Percentiles rank a stretch among this genome's conserved stretches.
Evolutionary conservation across 1,284 basidiomycete genomes (phyloP).

Genomic region (Boletus coffeatus): DNA sequence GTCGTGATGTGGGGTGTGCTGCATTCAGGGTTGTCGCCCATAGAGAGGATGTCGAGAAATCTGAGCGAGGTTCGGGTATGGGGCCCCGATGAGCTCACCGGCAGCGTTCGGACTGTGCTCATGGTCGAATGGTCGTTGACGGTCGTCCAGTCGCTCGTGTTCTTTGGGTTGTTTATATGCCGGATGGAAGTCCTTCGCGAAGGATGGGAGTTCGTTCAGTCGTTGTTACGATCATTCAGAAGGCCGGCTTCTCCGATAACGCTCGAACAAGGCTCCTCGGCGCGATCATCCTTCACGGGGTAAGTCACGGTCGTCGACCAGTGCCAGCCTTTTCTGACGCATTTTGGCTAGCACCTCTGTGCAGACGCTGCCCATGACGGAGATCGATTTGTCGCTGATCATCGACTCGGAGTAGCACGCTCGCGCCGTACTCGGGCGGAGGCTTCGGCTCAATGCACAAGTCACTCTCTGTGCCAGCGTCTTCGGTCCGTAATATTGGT

Average conservation of each 20-base stretch:
- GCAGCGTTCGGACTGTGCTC: conserved; percentile 24
- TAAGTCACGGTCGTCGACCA: conserved; percentile 3
- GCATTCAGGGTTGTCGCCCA: conserved; percentile 18
- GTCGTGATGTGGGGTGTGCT: conserved; percentile 14
- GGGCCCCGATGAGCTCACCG: conserved; percentile 12
- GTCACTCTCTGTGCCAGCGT: conserved; percentile 2
- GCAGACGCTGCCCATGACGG: conserved; percentile 19
- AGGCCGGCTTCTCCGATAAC: neutral
- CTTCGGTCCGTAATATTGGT: conserved; percentile 4
- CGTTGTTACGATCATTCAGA: neutral
- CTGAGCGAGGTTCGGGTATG: conserved; percentile 13
- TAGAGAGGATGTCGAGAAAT: conserved; percentile 16
- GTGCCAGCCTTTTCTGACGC: conserved; percentile 3
- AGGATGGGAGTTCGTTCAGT: conserved; percentile 7
- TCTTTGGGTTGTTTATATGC: conserved; percentile 36
- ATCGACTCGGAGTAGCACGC: conserved; percentile 11
- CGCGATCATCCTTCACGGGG: conserved; percentile 7
- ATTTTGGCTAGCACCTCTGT: conserved; percentile 13
- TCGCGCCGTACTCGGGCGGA: conserved; percentile 2
- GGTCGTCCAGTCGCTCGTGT: conserved; percentile 34
- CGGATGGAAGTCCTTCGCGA: conserved; percentile 16
- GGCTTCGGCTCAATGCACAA: neutral
- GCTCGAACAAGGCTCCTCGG: neutral
- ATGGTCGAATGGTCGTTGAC: conserved; percentile 37
- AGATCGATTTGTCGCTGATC: conserved; percentile 22